Evolutionary conservation across 257 asterid genomes (phyloP).

Genomic region (Eustoma russellianum): DNA sequence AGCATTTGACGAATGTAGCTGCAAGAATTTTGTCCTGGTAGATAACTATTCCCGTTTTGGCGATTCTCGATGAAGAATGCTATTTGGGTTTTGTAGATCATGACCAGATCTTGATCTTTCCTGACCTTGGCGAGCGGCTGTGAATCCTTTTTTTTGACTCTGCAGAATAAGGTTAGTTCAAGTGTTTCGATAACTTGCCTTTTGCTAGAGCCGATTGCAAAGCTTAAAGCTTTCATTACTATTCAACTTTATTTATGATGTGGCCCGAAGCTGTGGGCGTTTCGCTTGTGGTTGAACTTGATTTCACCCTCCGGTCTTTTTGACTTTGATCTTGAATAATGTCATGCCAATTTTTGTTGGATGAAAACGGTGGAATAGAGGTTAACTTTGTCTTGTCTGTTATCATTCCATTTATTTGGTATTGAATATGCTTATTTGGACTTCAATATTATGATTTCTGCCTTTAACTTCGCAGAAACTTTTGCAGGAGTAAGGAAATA

Average conservation of each 20-base stretch:
- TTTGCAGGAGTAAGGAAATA: slow-evolving; percentile 1
- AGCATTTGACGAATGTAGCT: no score
- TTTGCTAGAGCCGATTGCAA: slow-evolving; percentile 8
- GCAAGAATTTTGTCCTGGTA: no score
- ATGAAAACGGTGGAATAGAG: no score
- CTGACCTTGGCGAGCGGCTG: slow-evolving; percentile 19
- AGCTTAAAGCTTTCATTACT: slow-evolving; percentile 6
- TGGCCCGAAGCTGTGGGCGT: slow-evolving; percentile 3
- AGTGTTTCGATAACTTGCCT: slow-evolving; percentile 33
- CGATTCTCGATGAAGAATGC: neutral
- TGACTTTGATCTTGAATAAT: no score
- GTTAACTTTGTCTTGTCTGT: no score
- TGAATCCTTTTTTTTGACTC: slow-evolving; percentile 13
- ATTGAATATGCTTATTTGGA: no score
- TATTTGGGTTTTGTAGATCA: slow-evolving; percentile 42
- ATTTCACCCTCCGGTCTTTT: neutral
- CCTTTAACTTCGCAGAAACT: neutral
- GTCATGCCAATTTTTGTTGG: no score
- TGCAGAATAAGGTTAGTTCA: slow-evolving; percentile 17
- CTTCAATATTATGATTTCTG: no score
- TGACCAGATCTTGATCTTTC: slow-evolving; percentile 23
- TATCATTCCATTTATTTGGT: no score
- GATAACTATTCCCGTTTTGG: neutral
- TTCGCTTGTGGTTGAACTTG: neutral
- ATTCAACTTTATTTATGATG: slow-evolving; percentile 1